phyloP scores from a whole-genome alignment of 2,329 filamentous ascomycete species.

The Phoma sp. region DNA sequence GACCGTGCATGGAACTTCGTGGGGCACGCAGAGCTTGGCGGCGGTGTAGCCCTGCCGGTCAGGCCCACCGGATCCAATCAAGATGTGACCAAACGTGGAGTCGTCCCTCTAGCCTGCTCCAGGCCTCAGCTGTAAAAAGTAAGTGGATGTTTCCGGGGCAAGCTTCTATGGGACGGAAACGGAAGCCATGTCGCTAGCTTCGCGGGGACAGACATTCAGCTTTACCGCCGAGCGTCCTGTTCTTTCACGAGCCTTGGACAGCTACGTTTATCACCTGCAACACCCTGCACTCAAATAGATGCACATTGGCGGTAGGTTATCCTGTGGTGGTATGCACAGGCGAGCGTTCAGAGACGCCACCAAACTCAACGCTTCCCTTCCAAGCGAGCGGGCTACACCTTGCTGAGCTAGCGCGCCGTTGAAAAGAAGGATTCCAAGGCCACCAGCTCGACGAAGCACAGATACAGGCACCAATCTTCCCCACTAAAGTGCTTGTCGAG shows the following conservation, averaged over 20 bases:
- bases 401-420: background rate
- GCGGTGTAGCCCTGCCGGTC: background rate
- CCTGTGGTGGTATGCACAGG: background rate
- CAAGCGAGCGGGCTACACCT: too few species aligned
- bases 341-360: background rate
- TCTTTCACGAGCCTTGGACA: background rate
- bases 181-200: background rate
- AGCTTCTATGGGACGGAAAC: background rate
- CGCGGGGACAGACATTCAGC: background rate
- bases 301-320: too few species aligned
- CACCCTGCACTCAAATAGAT: too few species aligned
- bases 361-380: background rate
- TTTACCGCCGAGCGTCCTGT: background rate
- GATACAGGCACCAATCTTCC: too few species aligned
- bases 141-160: background rate
- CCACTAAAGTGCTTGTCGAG: too few species aligned
- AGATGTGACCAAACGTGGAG: background rate
- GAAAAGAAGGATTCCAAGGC: too few species aligned
- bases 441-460: too few species aligned
- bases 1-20: background rate
- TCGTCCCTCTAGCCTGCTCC: background rate
- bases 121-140: background rate
- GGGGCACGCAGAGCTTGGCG: background rate
- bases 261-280: too few species aligned
- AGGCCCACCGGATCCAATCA: slow-evolving; percentile 1